Base-by-base conservation (phyloP, 805 yeast genomes). In the Lipomyces sp. region DNA sequence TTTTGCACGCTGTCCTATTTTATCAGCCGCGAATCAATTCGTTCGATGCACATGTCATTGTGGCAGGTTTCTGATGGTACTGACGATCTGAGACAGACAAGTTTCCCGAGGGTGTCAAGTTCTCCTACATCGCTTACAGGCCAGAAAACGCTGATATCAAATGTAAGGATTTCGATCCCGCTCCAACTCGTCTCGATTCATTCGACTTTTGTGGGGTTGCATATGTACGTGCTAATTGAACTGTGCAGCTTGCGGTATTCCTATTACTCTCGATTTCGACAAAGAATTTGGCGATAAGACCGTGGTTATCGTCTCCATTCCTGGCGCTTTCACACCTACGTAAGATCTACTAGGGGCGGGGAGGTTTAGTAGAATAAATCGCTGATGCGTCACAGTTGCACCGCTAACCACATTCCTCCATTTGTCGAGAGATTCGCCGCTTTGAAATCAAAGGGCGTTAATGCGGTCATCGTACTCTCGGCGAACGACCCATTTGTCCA, bases 301-400 rank as follows among this genome's bases (percentile, higher is more conserved):
- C 73, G 85, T 88, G 39, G 86, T 90, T 54, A 80, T 90, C 72
- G 90, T 91, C 39, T 83, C 89, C 66, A 92, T 90, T 42, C 95
- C 96, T 69, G 96, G 71, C 69, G 95, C 96, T 10, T 90, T 90
- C 82, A 90, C 96, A 34, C 96, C 94, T 64, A 86, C 94, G 70
- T 67, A 62, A 29, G 70, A 13, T 3, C 8, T 6, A 13, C 15
- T 18, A 51, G 29, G 15, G 7, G 8, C 54, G 10, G 5, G 24
- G 24, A 24, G 54, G 4, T 29, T 51, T 51, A 32, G 34, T 2
- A 7, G 30, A 24, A 30, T 18, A 32, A 34, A 48, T 42, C 24
- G 18, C 50, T 10, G 45, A 32, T 11, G 8, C 18, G 48, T 13
- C 29, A 13, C 32, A 68, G 70, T 6, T 90, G 95, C 78, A 83